These are phyloP conservation scores for Mycena chlorophos DNA, from an alignment of 768 basidiomycete genomes.

Conservation along the genomic window DNA sequence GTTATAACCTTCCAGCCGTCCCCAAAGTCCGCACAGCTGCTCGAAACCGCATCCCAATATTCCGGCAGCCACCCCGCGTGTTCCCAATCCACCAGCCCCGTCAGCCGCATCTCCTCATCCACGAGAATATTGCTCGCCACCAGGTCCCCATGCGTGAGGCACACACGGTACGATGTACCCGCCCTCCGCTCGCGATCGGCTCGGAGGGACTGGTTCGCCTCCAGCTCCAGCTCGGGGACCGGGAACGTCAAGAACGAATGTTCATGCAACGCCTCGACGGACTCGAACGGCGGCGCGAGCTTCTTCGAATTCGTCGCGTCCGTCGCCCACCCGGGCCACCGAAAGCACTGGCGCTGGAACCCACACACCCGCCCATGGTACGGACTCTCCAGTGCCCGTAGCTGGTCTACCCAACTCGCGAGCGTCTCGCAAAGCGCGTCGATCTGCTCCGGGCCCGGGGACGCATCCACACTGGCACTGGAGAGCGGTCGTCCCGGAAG, in stretches of 20 bases:
- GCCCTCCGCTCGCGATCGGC: not conserved
- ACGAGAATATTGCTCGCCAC: constrained; percentile 38
- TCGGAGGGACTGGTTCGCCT: not conserved
- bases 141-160: constrained; percentile 38
- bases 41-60: constrained; percentile 23
- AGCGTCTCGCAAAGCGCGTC: constrained; percentile 6
- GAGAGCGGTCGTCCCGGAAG: constrained; percentile 12
- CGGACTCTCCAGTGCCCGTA: constrained; percentile 11
- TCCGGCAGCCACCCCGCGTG: constrained; percentile 28
- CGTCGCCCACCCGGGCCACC: constrained; percentile 8
- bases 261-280: constrained; percentile 8
- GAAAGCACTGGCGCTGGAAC: constrained; percentile 9
- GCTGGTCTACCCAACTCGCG: constrained; percentile 11
- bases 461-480: constrained; percentile 1
- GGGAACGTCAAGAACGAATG: constrained; percentile 1
- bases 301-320: no score
- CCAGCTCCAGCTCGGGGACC: constrained; percentile 2
- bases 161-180: constrained; percentile 14
- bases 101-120: constrained; percentile 23
- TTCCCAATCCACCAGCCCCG: constrained; percentile 29
- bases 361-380: constrained; percentile 13
- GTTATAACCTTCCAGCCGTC: no score
- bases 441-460: constrained; percentile 1
- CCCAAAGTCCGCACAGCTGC: not conserved
- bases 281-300: constrained; percentile 12